Evolutionary conservation across 2,329 filamentous ascomycete genomes (phyloP), one percentile per base, ranked within the genome.

Genomic region (Cercospora sesami): DNA sequence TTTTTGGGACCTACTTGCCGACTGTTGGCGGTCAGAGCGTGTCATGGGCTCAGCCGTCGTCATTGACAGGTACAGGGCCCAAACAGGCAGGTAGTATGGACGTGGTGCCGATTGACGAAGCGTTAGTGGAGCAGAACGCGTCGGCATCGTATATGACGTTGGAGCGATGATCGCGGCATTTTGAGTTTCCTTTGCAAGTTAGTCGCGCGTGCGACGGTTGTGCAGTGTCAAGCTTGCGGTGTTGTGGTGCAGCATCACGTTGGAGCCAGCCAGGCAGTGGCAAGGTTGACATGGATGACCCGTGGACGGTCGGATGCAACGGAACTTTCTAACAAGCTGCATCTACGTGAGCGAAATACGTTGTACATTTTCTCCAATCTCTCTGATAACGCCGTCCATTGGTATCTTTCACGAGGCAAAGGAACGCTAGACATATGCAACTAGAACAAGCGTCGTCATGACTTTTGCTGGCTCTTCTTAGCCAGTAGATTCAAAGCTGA

Each of bases 401-500:
- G 61, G 61, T 63, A 63, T 63, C 61, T 63, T 9, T 31, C n/a
- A 14, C 48, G 14, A 59, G 28, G 30, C 30, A 59, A 59, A 33
- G 30, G 16, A 31, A 36, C 39, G 45, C 30, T 30, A 42, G 18
- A 28, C 28, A 23, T 30, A 39, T 16, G 23, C 30, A 4, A 31
- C 3, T 33, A 42, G 12, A 12, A 7, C 21, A 36, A 28, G 4
- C 8, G 6, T 18, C 39, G 28, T 61, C 42, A 65, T 39, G 68
- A 57, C 53, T 72, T 67, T 55, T 66, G 48, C 63, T 68, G 68
- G 26, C 74, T 74, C 85, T 90, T 90, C 77, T 84, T 83, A 57
- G 93, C 91, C 75, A 99, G 81, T 79, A 98, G 78, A 81, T 99
- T 99, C 81, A 99, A 80, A 51, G 95, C 95, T 79, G 93, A 97